Evolutionary conservation across 176 grass and related monocot genomes (phyloP), one percentile per base, ranked within the genome.

Genomic region (Phyllostachys edulis): DNA sequence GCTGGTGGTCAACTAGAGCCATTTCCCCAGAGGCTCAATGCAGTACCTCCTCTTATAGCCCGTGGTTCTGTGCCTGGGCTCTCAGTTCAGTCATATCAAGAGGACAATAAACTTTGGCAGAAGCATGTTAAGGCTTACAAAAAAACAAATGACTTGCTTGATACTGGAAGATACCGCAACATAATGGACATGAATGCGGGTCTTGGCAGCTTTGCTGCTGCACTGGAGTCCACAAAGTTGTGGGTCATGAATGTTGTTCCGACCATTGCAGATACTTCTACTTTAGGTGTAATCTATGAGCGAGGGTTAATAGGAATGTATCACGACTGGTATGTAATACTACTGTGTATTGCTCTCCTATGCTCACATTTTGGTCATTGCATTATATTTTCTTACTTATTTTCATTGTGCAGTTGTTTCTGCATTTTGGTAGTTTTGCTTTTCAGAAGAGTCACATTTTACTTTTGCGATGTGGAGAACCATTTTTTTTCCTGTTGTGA

Each of bases 161-260:
- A 61, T 78, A 92, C 87, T 66, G 76, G 92, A 79, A 80, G 92
- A 62, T 97, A 90, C 69, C 94, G 86, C 66, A 97, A 97, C 77
- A 80, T 97, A 82, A 91, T 97, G 89, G 94, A 94, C 83, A 96
- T 96, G 94, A 91, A 94, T 92, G 89, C 91, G 0, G 91, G 87
- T 65, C 64, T 90, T 36, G 94, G 94, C 76, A 91, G 94, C 76
- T 97, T 97, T 63, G 92, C 87, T 26, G 88, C 92, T 84, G 90
- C 69, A 81, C 62, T 97, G 42, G 94, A 90, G 63, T 87, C 82
- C 20, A 56, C 83, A 67, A 92, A 94, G 72, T 67, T 90, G 68
- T 94, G 94, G 94, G 91, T 94, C 9, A 97, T 97, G 94, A 94
- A 97, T 88, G 87, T 94, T 1, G 47, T 97, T 67, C 94, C 92